Percentiles rank a stretch among this genome's conserved stretches.
phyloP scores from a whole-genome alignment of 2,329 filamentous ascomycete species.

The Aureobasidium leucospermi region DNA sequence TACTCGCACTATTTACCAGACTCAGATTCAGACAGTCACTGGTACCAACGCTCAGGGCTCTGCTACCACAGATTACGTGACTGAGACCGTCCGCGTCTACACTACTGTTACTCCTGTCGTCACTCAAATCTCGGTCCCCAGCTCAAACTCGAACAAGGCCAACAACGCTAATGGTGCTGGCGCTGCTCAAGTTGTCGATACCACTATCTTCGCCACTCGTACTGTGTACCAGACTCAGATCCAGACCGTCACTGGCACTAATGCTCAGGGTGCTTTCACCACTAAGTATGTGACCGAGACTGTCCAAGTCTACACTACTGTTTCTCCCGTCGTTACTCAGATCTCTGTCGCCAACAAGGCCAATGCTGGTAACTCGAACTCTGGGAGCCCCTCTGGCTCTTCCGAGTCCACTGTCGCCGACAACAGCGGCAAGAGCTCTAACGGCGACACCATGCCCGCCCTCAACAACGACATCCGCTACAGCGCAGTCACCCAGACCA shows the following conservation, averaged over 20 bases:
- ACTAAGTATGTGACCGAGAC: constrained; percentile 9
- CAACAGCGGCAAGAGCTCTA: not conserved
- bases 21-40: not conserved
- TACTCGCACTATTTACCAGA: constrained; percentile 5
- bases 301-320: constrained; percentile 1
- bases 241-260: not conserved
- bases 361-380: not conserved
- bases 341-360: not conserved
- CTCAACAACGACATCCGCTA: not conserved
- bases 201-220: not conserved
- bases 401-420: not conserved
- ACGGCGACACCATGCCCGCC: not conserved
- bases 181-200: not conserved
- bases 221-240: constrained; percentile 5
- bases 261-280: not conserved
- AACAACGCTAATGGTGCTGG: not conserved
- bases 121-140: not conserved
- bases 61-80: constrained; percentile 8
- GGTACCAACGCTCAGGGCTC: constrained; percentile 1
- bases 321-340: not conserved
- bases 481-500: constrained; percentile 3
- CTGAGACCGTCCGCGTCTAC: not conserved
- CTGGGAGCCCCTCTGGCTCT: not conserved
- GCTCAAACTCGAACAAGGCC: not conserved
- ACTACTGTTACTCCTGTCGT: constrained; percentile 6